Base-by-base conservation (phyloP, 116 monocot genomes). In the Cymodocea nodosa region DNA sequence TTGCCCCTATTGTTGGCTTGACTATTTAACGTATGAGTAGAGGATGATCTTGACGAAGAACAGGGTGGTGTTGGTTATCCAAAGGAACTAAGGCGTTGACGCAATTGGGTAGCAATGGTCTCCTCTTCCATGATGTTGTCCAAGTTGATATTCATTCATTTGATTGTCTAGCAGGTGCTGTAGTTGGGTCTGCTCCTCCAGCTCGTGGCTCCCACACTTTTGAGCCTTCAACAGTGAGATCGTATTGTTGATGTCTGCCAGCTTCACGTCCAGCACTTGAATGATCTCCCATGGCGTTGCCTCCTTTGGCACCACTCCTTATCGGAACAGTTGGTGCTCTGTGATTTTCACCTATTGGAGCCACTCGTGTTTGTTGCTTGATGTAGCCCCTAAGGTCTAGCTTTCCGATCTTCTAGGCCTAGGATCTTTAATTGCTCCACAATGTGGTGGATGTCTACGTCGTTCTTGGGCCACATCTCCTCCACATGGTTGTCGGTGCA, bases 401-500 rank as follows among this genome's bases (percentile, higher is more conserved):
- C 17, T 15, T 18, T 13, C 17, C 22, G 63, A 30, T 57, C 73
- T 34, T 58, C 25, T 2, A 16, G 4, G 58, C 6, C 15, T 49
- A 48, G 49, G 34, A 10, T 6, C 0, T 5, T 23, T 51, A 19
- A 67, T 6, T 35, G 48, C 25, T 50, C 0, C 23, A 67, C 10
- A 23, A 74, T 51, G 66, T 35, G 48, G 18, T 19, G 36, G 52
- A 19, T 20, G 18, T 51, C 51, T 0, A 20, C 15, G 6, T 6
- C 34, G 22, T 74, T 50, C 67, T 67, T 61, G 24, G 68, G 74
- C 74, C 68, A 68, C 12, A 35, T 36, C n/a, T n/a, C n/a, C 13
- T 61, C 53, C 23, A 68, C 35, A 4, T 39, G 54, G 39, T 60
- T 17, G 5, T 18, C 15, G 20, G 61, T 23, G 39, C 9, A 51